Evolutionary conservation across 257 asterid species (phyloP), one percentile per base, ranked within the genome.

Genomic region (Thymus quinquecostatus): DNA sequence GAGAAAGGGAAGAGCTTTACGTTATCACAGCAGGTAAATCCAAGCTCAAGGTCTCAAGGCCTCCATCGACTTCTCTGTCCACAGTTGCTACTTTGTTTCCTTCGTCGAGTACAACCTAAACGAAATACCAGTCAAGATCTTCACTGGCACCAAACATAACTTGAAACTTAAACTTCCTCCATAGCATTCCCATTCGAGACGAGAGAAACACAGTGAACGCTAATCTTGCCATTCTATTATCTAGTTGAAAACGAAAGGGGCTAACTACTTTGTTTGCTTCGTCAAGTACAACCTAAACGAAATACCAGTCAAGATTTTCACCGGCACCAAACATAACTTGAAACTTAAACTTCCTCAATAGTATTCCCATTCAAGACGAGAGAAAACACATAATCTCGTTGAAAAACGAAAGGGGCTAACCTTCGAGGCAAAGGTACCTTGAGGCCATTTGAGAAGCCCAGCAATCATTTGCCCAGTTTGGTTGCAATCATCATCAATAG

Each of bases 61-160:
- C 99, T 60, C 98, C 99, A 81, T 94, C 99, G 29, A 94, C 99
- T 84, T 94, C 99, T 86, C 99, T 85, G 69, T 94, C 97, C 60
- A 91, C 98, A 5, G 89, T 82, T 13, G 74, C 97, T 45, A 73
- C 82, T 56, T 91, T 88, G 40, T 84, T 91, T 77, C 80, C 92
- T 78, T 83, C 81, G 41, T 91, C 96, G 58, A 94, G 75, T 48
- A 91, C 89, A 78, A 91, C 95, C 99, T 94, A 79, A 58, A 11
- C 69, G 62, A 54, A 53, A 70, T 29, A 44, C 8, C 21, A 21
- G 21, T 21, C 21, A 21, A 21, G 21, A 21, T 21, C 21, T 21
- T 21, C 21, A 21, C 21, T 21, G 21, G 21, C 21, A 29, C 1
- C 44, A 38, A 56, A 56, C 38, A 29, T 21, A 21, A 21, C 21